Evolutionary conservation across 1,284 basidiomycete species (phyloP), one percentile per base, ranked within the genome.

Genomic region (Cryptococcus wingfieldii): DNA sequence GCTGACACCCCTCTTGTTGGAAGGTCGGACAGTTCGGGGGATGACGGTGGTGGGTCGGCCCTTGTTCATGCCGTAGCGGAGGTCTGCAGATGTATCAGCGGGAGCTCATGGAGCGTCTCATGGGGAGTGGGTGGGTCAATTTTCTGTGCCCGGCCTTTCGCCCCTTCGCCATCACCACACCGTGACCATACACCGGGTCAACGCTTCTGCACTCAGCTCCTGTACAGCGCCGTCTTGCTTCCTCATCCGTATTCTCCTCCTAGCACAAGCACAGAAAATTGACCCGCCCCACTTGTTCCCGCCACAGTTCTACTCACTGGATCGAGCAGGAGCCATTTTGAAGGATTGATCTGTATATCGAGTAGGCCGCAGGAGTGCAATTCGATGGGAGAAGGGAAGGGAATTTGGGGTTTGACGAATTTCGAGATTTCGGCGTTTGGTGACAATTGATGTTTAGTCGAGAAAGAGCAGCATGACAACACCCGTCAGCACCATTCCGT

Each of bases 31-130:
- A 54, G 80, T 79, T 79, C 90, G 87, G 69, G 86, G 81, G 75
- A 97, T 88, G 71, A 86, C 79, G 57, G 91, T 96, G 56, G 94
- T 96, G 67, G 89, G 87, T 83, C 88, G 89, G 70, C 96, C 96
- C 74, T 88, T 87, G 86, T 95, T 96, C 74, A 84, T 82, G 74
- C 96, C 96, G 79, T 83, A 82, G 73, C 90, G 89, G 78, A 94
- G 80, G 82, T 95, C 95, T 96, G 59, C 42, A 48, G 8, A 37
- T 46, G n/a, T 43, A 38, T 44, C 42, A 57, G 14, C 47, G 46
- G 16, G 18, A 47, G 25, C 27, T 16, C 51, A 34, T 8, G 31
- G 10, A 10, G 10, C 10, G 31, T 34, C 7, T 34, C 10, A 10
- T 34, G 31, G 31, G 31, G 31, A 34, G 31, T 34, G 31, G 31